Percentiles rank a stretch among this genome's conserved stretches.
Conservation (phyloP, 2,329 filamentous ascomycete species). For the Fusarium nematophilum region DNA sequence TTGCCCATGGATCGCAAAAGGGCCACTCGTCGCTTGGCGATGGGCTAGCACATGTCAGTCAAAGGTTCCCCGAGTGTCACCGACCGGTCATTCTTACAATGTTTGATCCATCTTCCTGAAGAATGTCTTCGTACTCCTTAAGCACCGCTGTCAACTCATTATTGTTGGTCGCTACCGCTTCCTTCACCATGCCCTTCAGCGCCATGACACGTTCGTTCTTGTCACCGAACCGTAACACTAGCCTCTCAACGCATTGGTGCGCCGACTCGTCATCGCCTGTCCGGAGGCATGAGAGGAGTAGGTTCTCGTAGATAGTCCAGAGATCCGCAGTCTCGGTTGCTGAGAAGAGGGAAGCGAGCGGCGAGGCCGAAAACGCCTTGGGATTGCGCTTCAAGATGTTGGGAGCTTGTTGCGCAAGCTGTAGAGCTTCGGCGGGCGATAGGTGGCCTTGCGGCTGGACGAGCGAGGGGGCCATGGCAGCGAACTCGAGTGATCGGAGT, state of each 20-base stretch:
- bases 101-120: conserved; percentile 81
- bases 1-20: conserved; percentile 80
- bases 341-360: conserved; percentile 64
- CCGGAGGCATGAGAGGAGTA: conserved; percentile 84
- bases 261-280: conserved; percentile 86
- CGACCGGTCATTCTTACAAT: conserved; percentile 66
- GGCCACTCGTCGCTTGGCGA: conserved; percentile 86
- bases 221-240: conserved; percentile 83
- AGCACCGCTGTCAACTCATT: conserved; percentile 76
- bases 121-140: conserved; percentile 79
- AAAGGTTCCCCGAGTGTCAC: neutral
- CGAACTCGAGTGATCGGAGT: neutral
- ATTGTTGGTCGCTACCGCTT: conserved; percentile 78
- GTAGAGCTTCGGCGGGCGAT: conserved; percentile 65
- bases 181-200: conserved; percentile 83
- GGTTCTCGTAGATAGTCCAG: conserved; percentile 88
- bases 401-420: conserved; percentile 71
- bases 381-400: conserved; percentile 64
- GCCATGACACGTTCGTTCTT: conserved; percentile 89
- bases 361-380: conserved; percentile 65
- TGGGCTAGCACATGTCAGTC: conserved; percentile 66
- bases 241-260: conserved; percentile 76
- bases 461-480: conserved; percentile 63
- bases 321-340: conserved; percentile 79
- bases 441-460: conserved; percentile 68